phyloP scores from a whole-genome alignment of 306 rosid species.

The barrel medic (Medicago truncatula) region MtrunA17r5.0-ANR NC_053049.1:34074001-34074500 shows the following conservation, averaged over 20 bases:
- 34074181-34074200: not conserved
- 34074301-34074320: not conserved
- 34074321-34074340: too few species aligned
- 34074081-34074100: not conserved
- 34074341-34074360: too few species aligned
- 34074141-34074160: not conserved
- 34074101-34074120: not conserved
- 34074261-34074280: not conserved
- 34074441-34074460: conserved; percentile 80
- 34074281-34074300: not conserved
- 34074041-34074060: too few species aligned
- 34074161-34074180: not conserved
- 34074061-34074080: not conserved
- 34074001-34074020: not conserved
- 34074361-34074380: too few species aligned
- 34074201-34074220: not conserved
- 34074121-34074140: not conserved
- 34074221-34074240: not conserved
- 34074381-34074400: conserved; percentile 52
- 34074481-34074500: conserved; percentile 88
- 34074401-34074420: conserved; percentile 70
- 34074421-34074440: conserved; percentile 73
- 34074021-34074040: not conserved
- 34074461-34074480: conserved; percentile 79
- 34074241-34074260: not conserved